Evolutionary conservation across 208 protist genomes (phyloP).

Genomic region (Wallacemonas sp.): DNA sequence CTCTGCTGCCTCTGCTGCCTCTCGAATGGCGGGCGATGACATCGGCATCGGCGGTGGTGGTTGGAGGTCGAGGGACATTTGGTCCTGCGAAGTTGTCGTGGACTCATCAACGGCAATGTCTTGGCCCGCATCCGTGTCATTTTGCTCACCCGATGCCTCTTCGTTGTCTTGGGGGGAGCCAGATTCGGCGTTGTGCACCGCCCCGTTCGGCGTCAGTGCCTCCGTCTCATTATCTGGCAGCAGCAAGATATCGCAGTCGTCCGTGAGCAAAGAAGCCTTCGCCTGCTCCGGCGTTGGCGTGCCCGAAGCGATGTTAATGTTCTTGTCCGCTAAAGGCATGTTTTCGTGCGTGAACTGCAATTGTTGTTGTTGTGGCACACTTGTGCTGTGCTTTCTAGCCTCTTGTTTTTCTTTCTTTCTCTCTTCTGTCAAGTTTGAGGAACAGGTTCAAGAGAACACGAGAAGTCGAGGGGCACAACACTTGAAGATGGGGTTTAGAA

Average conservation of each 20-base stretch:
- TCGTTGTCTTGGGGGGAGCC: not conserved
- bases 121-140: not conserved
- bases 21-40: not conserved
- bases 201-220: conserved; percentile 3
- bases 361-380: too few species aligned
- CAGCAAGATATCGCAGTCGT: not conserved
- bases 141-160: not conserved
- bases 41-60: not conserved
- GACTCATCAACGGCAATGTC: not conserved
- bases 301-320: conserved; percentile 8
- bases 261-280: conserved; percentile 2
- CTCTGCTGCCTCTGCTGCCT: not conserved
- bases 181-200: not conserved
- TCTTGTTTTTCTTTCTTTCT: too few species aligned
- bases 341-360: too few species aligned
- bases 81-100: not conserved
- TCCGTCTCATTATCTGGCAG: too few species aligned
- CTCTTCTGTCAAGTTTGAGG: too few species aligned
- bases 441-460: too few species aligned
- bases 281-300: not conserved
- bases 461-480: too few species aligned
- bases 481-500: too few species aligned
- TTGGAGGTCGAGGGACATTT: not conserved
- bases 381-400: too few species aligned
- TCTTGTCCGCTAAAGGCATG: not conserved